Evolutionary conservation across 2,329 filamentous ascomycete genomes (phyloP).

Genomic region (Leptographium radiaticola): DNA sequence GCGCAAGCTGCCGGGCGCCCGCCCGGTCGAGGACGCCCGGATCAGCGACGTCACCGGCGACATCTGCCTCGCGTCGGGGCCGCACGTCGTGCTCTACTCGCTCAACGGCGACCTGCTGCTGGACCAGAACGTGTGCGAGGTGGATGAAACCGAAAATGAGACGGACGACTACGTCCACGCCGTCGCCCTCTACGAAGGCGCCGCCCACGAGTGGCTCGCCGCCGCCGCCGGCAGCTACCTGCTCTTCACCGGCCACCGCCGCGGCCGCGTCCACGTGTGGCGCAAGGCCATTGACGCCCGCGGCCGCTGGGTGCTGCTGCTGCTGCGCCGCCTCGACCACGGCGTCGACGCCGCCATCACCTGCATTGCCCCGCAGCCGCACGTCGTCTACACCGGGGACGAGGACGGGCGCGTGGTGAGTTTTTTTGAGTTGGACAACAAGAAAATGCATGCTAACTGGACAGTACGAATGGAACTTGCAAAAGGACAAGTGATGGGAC

Average conservation of each 20-base stretch:
- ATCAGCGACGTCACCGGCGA: conserved; percentile 90
- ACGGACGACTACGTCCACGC: conserved; percentile 67
- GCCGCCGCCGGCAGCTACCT: conserved; percentile 40
- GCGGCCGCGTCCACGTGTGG: conserved; percentile 75
- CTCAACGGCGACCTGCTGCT: conserved; percentile 77
- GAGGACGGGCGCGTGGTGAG: conserved; percentile 82
- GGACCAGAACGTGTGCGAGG: conserved; percentile 64
- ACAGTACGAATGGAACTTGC: conserved; percentile 53
- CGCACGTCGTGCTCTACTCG: conserved; percentile 65
- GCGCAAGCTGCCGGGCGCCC: conserved; percentile 48
- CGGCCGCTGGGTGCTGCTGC: conserved; percentile 61
- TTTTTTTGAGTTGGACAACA: no score
- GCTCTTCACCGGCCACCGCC: conserved; percentile 76
- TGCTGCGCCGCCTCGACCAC: conserved; percentile 74
- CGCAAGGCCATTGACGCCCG: conserved; percentile 33
- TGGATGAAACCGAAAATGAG: no score
- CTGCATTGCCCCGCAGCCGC: conserved; percentile 71
- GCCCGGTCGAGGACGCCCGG: conserved; percentile 56
- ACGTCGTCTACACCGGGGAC: conserved; percentile 83
- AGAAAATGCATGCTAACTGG: no score
- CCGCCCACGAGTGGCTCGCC: conserved; percentile 83
- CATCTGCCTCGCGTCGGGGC: conserved; percentile 70
- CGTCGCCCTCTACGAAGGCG: conserved; percentile 87
- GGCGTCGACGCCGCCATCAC: conserved; percentile 64
- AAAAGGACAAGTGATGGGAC: conserved; percentile 33